Evolutionary conservation across 768 basidiomycete species (phyloP), one percentile per base, ranked within the genome.

Genomic region (Phallus indusiatus): DNA sequence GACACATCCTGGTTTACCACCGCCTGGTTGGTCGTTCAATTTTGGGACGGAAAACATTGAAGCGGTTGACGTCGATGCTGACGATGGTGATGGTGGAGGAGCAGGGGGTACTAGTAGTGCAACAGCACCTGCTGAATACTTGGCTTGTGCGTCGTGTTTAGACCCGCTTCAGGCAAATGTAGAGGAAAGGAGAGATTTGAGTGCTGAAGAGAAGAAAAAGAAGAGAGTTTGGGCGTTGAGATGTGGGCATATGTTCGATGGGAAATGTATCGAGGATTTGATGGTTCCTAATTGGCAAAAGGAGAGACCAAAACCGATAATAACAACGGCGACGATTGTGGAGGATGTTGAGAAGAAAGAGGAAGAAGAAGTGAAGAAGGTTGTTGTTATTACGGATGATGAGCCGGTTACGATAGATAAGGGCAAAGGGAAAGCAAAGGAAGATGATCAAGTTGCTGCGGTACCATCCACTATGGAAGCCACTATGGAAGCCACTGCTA

Each of bases 181-280:
- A 75, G 78, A 51, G 73, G 74, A 1, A 78, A 76, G 12, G 72
- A 81, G n/a, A 71, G 73, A 16, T 71, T 67, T 12, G 61, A 63
- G 22, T 21, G 69, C 67, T 14, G 71, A 75, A 49, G 82, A 81
- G 36, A 74, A 71, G 46, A 72, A 72, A 46, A 70, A 70, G 37
- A 72, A 76, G 55, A 77, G 79, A 47, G 71, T 90, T 8, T 90
- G 87, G 88, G 82, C 78, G 1, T 70, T 91, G 61, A 74, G 85
- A 46, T 91, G 88, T 55, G 88, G 88, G 0, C 89, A 91, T 66
- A 69, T 91, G 64, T 75, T 90, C 0, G 88, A 90, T 63, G 89
- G 86, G 53, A 87, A 85, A 68, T 91, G 88, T 63, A 70, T 85
- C 1, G 77, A 77, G 61, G 74, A 77, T 62, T 63, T 90, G 53